Conservation (phyloP, 2,329 filamentous ascomycete species). For the Mycosphaerelloides madeirae region DNA sequence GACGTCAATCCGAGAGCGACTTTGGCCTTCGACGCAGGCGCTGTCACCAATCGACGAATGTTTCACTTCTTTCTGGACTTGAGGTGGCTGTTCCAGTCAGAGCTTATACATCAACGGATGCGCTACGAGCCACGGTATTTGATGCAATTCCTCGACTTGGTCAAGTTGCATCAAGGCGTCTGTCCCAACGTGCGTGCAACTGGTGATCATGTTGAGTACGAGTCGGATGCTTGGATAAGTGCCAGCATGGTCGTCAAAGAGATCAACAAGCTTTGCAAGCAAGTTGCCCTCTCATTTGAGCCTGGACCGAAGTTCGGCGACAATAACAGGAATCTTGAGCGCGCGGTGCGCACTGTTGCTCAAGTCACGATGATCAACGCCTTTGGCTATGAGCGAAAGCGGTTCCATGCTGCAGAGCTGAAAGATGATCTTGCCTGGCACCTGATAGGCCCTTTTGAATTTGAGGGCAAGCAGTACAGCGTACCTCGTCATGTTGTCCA, state of each 20-base stretch:
- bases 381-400: conserved; percentile 76
- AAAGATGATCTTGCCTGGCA: conserved; percentile 85
- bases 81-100: conserved; percentile 82
- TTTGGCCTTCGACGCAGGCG: conserved; percentile 87
- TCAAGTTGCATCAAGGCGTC: conserved; percentile 94
- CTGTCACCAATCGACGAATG: conserved; percentile 89
- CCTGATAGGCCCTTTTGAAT: conserved; percentile 72
- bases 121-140: conserved; percentile 81
- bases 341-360: conserved; percentile 68
- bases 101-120: conserved; percentile 80
- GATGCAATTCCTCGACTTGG: conserved; percentile 88
- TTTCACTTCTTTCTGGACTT: conserved; percentile 97
- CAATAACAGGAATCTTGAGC: conserved; percentile 61
- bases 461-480: conserved; percentile 43
- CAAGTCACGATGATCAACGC: conserved; percentile 86
- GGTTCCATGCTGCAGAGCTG: conserved; percentile 83
- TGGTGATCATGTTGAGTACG: conserved; percentile 95
- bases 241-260: conserved; percentile 91
- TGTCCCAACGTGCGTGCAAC: conserved; percentile 89
- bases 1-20: conserved; percentile 82
- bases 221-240: conserved; percentile 96
- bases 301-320: conserved; percentile 45
- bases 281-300: conserved; percentile 82
- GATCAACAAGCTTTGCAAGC: conserved; percentile 85
- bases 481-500: conserved; percentile 87